Base-by-base conservation (phyloP, 805 yeast species). In the Hanseniaspora vineae region DNA sequence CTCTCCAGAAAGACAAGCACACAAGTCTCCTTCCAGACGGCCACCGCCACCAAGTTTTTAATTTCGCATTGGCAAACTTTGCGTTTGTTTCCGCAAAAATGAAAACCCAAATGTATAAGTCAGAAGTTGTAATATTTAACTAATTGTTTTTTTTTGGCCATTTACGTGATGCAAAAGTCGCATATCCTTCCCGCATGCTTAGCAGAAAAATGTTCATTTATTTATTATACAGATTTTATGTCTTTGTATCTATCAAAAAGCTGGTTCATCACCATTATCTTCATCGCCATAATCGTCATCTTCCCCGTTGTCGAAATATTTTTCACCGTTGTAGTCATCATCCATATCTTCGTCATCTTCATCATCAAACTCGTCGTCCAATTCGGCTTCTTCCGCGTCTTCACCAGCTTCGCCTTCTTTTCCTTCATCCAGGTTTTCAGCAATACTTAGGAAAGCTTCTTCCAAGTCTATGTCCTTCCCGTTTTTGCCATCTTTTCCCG, bases 341-440 rank as follows among this genome's bases (percentile, higher is more conserved):
- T 75, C 79, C 44, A 66, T 69, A 37, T 80, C 84, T 53, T 75
- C 81, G 54, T 77, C 81, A 59, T 77, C 77, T 58, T 77, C 77
- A 58, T 75, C 75, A 51, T 76, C 81, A 12, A 80, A 81, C 54
- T 77, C 77, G 55, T 77, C 77, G 55, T 77, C 83, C 51, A 77
- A 81, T 51, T 77, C 81, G 33, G 76, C 82, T 47, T 58, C 64
- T 23, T 70, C 77, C 53, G 45, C 49, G 37, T 73, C 80, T 48
- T 72, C 77, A 52, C 73, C 80, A 51, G 76, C 81, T 52, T 77
- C 81, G 32, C 64, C 55, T n/a, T 69, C 74, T 15, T 75, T 77
- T 39, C 63, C 71, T 17, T 64, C 68, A 11, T 58, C 66, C 20
- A 66, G 57, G 4, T 52, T 56, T n/a, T 54, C 69, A 6, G 45